Evolutionary conservation across 768 basidiomycete genomes (phyloP).

Genomic region (Russula abietina): DNA sequence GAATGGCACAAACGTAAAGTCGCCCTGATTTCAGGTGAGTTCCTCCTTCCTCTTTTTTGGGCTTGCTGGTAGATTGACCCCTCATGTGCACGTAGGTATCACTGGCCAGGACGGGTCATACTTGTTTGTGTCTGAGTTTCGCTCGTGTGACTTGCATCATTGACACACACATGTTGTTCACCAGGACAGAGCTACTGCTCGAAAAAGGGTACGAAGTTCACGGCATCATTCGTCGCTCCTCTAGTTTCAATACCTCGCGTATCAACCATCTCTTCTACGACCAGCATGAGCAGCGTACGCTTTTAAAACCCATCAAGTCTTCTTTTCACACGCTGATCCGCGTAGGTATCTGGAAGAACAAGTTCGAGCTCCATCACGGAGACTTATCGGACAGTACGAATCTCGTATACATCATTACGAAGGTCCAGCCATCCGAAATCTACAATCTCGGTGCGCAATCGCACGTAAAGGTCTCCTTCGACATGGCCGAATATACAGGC

Average conservation of each 20-base stretch:
- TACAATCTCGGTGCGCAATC: constrained; percentile 98
- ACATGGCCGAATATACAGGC: constrained; percentile 98
- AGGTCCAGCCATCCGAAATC: constrained; percentile 91
- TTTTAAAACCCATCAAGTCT: neutral
- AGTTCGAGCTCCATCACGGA: constrained; percentile 83
- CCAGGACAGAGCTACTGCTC: constrained; percentile 75
- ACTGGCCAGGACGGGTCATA: constrained; percentile 97
- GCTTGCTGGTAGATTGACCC: constrained; percentile 17
- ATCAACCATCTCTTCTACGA: constrained; percentile 91
- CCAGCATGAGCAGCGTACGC: constrained; percentile 83
- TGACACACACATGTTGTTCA: constrained; percentile 9
- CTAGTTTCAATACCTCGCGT: constrained; percentile 96
- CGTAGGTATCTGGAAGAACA: constrained; percentile 50
- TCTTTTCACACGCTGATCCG: constrained; percentile 4
- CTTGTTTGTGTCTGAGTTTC: constrained; percentile 47
- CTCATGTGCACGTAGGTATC: constrained; percentile 53
- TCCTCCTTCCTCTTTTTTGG: neutral
- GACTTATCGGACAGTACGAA: constrained; percentile 96
- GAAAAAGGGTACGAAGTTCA: constrained; percentile 89
- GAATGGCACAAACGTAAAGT: constrained; percentile 90
- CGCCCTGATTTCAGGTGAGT: constrained; percentile 79
- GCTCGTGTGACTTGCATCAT: constrained; percentile 19
- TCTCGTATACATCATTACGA: constrained; percentile 91
- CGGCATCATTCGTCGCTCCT: constrained; percentile 94
- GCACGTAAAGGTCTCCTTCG: constrained; percentile 98